phyloP scores from a whole-genome alignment of 1,284 basidiomycete genomes.

The Leccinum ponderosum region DNA sequence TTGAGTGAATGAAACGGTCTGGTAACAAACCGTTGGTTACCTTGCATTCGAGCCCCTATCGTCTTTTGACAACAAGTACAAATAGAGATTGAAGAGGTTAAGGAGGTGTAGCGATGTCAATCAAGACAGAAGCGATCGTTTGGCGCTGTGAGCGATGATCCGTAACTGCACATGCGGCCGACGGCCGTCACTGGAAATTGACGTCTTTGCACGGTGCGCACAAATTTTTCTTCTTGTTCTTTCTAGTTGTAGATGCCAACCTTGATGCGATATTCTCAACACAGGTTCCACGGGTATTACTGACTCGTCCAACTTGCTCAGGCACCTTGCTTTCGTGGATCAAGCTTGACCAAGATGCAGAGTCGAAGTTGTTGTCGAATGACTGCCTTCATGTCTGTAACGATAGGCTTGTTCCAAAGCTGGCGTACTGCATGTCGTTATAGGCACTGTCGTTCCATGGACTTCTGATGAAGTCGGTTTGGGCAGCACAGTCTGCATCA shows the following conservation, averaged over 20 bases:
- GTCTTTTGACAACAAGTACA: too few relatives aligned
- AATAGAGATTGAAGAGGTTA: background rate
- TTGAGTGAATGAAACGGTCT: background rate
- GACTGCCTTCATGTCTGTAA: too few relatives aligned
- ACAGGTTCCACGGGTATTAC: background rate
- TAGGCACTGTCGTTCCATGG: too few relatives aligned
- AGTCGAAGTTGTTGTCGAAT: too few relatives aligned
- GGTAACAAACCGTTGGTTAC: too few relatives aligned
- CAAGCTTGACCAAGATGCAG: background rate
- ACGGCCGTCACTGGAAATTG: background rate
- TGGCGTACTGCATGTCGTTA: too few relatives aligned
- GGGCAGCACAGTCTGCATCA: too few relatives aligned
- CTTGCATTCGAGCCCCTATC: too few relatives aligned
- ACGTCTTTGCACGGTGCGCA: background rate
- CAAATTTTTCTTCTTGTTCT: background rate
- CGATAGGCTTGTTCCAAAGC: too few relatives aligned
- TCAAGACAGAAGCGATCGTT: background rate
- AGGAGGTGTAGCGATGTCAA: background rate
- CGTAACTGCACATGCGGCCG: background rate
- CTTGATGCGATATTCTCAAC: background rate
- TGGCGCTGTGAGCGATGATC: background rate
- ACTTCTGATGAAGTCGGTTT: too few relatives aligned
- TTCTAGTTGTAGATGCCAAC: background rate
- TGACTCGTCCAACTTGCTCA: background rate
- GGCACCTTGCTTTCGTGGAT: background rate